Evolutionary conservation across 1,284 basidiomycete genomes (phyloP), one percentile per base, ranked within the genome.

Genomic region (Cystobasidium slooffiae): DNA sequence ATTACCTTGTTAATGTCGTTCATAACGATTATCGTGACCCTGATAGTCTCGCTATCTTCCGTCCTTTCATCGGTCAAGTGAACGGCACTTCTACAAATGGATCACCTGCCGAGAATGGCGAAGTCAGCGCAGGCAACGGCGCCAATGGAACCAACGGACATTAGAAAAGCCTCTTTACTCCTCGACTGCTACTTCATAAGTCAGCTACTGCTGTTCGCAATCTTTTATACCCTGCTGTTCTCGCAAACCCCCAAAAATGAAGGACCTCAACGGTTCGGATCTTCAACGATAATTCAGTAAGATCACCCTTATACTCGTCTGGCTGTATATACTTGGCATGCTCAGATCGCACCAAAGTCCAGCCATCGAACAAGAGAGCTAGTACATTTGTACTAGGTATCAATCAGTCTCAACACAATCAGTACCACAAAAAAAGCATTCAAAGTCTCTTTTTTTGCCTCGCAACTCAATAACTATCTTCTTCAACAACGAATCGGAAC

Each of bases 31-130:
- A 76, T 67, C 76, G 77, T 62, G 75, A 78, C 66, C 24, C 64
- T 82, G 87, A 91, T 81, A 84, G 88, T 6, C 86, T 90, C 62
- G 90, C 90, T 47, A 95, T 97, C 84, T 97, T 96, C 83, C 85
- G 87, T 79, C 92, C 93, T 0, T 96, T 97, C 87, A 86, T 83
- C 37, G 82, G 83, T 41, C 82, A 83, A 41, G 7, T 12, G 44
- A 39, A 41, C 61, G 31, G 49, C 22, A 22, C 49, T 66, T 24
- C 49, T 16, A 22, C 18, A 3, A 52, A 66, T 18, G 39, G 49
- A 39, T 53, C 64, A 16, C 51, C 64, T 14, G 31, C 18, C 16
- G 3, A 14, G 16, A 56, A 31, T 6, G 24, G 55, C 37, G 31
- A n/a, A 31, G 5, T 47, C 7, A 31, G 20, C 22, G 18, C 49